Conservation (phyloP, 1,284 basidiomycete species). For the Microbotryum violaceum region DNA sequence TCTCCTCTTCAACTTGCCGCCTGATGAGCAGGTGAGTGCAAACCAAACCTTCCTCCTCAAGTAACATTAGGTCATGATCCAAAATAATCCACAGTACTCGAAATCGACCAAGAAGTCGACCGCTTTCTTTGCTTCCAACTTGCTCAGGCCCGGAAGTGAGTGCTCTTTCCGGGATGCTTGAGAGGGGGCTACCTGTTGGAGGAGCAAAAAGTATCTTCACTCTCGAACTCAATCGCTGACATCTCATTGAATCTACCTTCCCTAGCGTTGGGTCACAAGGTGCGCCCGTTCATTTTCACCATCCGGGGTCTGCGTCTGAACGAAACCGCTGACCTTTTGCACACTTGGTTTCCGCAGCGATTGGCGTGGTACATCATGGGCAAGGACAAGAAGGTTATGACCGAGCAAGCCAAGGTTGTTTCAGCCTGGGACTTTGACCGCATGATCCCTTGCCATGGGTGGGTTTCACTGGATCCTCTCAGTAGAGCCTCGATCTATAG, state of each 20-base stretch:
- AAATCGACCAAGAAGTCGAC: slow-evolving; percentile 51
- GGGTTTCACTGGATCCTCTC: slow-evolving; percentile 34
- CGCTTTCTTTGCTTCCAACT: slow-evolving; percentile 47
- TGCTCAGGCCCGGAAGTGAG: slow-evolving; percentile 50
- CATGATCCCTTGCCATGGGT: slow-evolving; percentile 91
- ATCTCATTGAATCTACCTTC: too few relatives aligned
- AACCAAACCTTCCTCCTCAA: not conserved
- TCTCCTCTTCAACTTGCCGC: slow-evolving; percentile 80
- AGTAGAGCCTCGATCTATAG: slow-evolving; percentile 5
- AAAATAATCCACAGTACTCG: slow-evolving; percentile 37
- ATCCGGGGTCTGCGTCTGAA: slow-evolving; percentile 42
- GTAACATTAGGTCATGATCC: not conserved
- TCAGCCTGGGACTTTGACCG: slow-evolving; percentile 76
- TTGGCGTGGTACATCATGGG: slow-evolving; percentile 49
- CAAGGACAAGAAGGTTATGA: slow-evolving; percentile 63
- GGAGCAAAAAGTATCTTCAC: too few relatives aligned
- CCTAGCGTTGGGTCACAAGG: too few relatives aligned
- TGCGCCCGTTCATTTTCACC: too few relatives aligned
- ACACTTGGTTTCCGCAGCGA: slow-evolving; percentile 37
- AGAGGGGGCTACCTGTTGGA: too few relatives aligned
- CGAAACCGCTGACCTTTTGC: not conserved
- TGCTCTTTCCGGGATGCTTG: too few relatives aligned
- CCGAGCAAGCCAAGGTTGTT: slow-evolving; percentile 60
- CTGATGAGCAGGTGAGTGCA: slow-evolving; percentile 64
- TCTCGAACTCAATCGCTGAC: too few relatives aligned